These are phyloP conservation scores for Thelonectria blattea DNA, from an alignment of 2,329 filamentous ascomycete genomes.

Conservation along the genomic window DNA sequence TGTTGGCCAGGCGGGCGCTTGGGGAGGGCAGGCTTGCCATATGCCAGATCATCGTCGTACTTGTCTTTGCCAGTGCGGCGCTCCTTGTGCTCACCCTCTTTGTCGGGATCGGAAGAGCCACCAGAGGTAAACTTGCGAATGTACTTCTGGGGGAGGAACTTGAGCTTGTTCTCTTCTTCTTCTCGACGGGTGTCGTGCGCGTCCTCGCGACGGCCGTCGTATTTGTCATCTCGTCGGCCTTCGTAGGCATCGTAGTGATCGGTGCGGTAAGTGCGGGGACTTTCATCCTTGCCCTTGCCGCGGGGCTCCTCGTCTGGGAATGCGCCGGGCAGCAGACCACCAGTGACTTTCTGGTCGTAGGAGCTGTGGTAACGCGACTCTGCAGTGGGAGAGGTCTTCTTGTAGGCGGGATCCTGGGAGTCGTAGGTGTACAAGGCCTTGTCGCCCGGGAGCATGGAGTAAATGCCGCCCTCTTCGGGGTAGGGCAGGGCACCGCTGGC, in stretches of 20 bases:
- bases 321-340: constrained; percentile 38
- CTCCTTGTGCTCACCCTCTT: constrained; percentile 46
- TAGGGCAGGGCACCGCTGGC: constrained; percentile 46
- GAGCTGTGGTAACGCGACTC: constrained; percentile 47
- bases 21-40: constrained; percentile 48
- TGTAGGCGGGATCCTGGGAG: constrained; percentile 42
- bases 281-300: constrained; percentile 32
- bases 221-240: constrained; percentile 13
- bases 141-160: constrained; percentile 57
- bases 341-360: constrained; percentile 41
- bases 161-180: constrained; percentile 47
- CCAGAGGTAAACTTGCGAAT: constrained; percentile 44
- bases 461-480: constrained; percentile 47
- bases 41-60: constrained; percentile 56
- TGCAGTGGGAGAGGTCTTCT: constrained; percentile 43
- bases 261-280: constrained; percentile 34
- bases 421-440: constrained; percentile 50
- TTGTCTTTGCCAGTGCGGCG: constrained; percentile 42
- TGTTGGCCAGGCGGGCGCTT: constrained; percentile 30
- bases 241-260: constrained; percentile 34
- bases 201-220: constrained; percentile 29
- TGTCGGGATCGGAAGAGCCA: constrained; percentile 35
- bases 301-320: constrained; percentile 44
- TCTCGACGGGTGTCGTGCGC: constrained; percentile 18
- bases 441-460: constrained; percentile 46